Conservation (phyloP, 352 stramenopile species). For the Pythium oligandrum region DNA sequence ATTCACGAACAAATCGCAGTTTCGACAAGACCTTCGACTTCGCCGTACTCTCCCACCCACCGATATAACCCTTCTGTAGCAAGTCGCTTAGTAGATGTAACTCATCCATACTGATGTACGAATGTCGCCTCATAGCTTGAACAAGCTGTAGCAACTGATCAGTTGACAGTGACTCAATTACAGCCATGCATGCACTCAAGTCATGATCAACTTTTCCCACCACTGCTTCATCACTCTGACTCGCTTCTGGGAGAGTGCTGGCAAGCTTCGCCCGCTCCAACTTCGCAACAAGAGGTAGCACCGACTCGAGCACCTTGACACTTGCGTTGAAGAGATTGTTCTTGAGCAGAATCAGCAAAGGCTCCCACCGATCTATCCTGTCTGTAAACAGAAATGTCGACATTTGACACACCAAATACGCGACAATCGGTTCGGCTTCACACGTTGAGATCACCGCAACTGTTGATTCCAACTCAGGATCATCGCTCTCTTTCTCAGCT, state of each 20-base stretch:
- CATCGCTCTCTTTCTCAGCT: conserved; percentile 13
- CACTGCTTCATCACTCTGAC: neutral
- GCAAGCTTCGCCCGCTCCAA: conserved; percentile 5
- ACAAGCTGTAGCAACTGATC: conserved; percentile 60
- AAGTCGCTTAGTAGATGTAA: conserved; percentile 64
- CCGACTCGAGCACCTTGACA: conserved; percentile 70
- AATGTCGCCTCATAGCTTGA: conserved; percentile 52
- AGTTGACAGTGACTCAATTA: conserved; percentile 60
- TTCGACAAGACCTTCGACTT: conserved; percentile 63
- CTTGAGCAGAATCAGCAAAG: conserved; percentile 70
- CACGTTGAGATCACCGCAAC: conserved; percentile 41
- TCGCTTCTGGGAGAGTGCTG: neutral
- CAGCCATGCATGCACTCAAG: conserved; percentile 64
- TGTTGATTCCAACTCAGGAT: conserved; percentile 14
- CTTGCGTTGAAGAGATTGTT: conserved; percentile 48
- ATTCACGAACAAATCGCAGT: conserved; percentile 71
- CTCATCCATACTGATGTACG: conserved; percentile 77
- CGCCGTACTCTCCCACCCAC: conserved; percentile 65
- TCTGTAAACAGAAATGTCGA: conserved; percentile 72
- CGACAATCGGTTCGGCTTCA: conserved; percentile 77
- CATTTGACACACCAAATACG: conserved; percentile 82
- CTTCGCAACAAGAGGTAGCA: conserved; percentile 62
- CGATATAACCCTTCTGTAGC: conserved; percentile 78
- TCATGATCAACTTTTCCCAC: conserved; percentile 36
- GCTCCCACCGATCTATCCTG: conserved; percentile 79